phyloP scores from a whole-genome alignment of 805 yeast species.

The Maudiozyma barnettii region DNA sequence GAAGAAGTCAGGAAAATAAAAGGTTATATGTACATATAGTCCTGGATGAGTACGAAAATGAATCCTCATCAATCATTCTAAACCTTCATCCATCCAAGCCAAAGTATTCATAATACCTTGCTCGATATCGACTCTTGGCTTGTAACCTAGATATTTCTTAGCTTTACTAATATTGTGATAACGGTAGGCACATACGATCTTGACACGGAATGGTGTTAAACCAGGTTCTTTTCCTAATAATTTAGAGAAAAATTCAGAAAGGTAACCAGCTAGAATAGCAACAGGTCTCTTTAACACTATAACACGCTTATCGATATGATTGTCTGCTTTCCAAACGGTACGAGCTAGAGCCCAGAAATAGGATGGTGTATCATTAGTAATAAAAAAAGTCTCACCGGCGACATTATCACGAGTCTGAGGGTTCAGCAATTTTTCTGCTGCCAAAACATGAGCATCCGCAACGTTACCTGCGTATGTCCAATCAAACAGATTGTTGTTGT shows the following conservation, averaged over 20 bases:
- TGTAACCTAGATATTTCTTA: slow-evolving; percentile 62
- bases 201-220: slow-evolving; percentile 91
- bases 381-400: slow-evolving; percentile 80
- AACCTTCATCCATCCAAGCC: slow-evolving; percentile 76
- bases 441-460: slow-evolving; percentile 91
- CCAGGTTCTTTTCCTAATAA: slow-evolving; percentile 78
- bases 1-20: too few species aligned
- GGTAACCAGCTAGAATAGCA: slow-evolving; percentile 75
- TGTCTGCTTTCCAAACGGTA: slow-evolving; percentile 95
- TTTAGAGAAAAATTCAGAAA: slow-evolving; percentile 66
- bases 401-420: slow-evolving; percentile 36
- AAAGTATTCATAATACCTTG: slow-evolving; percentile 72
- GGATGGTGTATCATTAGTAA: slow-evolving; percentile 90
- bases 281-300: slow-evolving; percentile 62
- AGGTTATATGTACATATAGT: too few species aligned
- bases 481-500: slow-evolving; percentile 86
- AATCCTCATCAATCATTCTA: slow-evolving; percentile 1
- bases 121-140: slow-evolving; percentile 69
- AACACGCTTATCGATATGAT: slow-evolving; percentile 60
- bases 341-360: slow-evolving; percentile 97
- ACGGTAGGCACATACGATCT: slow-evolving; percentile 83
- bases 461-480: slow-evolving; percentile 99
- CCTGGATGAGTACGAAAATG: not conserved
- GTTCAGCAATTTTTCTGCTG: slow-evolving; percentile 65
- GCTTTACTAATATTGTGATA: slow-evolving; percentile 91